These are phyloP conservation scores for Prinsepia uniflora DNA, from an alignment of 306 rosid genomes.

Conservation along the genomic window DNA sequence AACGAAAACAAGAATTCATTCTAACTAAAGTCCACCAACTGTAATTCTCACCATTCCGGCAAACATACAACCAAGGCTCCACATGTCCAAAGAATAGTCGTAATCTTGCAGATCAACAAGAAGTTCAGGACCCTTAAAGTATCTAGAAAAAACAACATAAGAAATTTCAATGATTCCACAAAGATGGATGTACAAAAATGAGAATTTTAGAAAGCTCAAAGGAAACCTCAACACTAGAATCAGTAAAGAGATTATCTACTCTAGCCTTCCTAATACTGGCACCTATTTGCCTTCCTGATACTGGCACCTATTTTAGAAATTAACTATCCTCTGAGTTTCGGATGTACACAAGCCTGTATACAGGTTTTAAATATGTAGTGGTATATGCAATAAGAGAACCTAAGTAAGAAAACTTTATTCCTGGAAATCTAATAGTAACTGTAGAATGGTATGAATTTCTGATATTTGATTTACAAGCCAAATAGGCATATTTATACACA, in stretches of 20 bases:
- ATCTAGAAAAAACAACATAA: conserved; percentile 44
- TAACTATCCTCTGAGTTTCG: neutral
- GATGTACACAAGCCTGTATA: neutral
- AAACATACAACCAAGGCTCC: conserved; percentile 99
- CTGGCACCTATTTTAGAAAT: neutral
- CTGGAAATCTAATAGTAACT: neutral
- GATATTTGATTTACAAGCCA: too few species aligned
- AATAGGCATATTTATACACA: too few species aligned
- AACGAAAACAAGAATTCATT: conserved; percentile 1
- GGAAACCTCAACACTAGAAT: neutral
- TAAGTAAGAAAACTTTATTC: neutral
- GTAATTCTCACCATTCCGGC: conserved; percentile 90
- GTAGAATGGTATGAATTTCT: too few species aligned
- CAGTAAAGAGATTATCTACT: neutral
- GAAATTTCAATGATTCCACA: conserved; percentile 6
- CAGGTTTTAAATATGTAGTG: neutral
- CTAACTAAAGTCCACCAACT: conserved; percentile 15
- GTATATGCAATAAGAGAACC: neutral
- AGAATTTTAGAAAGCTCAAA: neutral
- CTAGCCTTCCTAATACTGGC: neutral
- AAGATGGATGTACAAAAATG: neutral
- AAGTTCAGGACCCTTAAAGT: conserved; percentile 90
- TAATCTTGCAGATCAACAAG: conserved; percentile 87
- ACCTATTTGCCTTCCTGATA: neutral
- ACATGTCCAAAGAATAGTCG: conserved; percentile 90